Evolutionary conservation across 1,139 yeast species (phyloP).

Genomic region (Candida dubliniensis): DNA sequence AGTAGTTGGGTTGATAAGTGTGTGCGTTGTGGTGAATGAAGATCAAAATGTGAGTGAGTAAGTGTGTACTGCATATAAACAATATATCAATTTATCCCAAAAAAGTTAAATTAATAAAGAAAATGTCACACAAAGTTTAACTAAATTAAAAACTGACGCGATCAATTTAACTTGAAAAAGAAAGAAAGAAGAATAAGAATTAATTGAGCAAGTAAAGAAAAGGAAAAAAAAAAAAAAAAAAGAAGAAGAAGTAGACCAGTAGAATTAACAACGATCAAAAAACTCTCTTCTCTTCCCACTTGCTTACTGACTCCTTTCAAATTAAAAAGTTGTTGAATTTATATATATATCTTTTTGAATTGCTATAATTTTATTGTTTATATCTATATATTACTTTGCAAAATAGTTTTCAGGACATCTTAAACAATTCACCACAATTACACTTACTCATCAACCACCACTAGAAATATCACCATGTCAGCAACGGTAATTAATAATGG

Average conservation of each 20-base stretch:
- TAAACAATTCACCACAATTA: no score
- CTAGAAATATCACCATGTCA: neutral
- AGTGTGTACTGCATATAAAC: no score
- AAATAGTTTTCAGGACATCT: no score
- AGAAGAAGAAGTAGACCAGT: no score
- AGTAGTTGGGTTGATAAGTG: no score
- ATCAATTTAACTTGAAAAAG: neutral
- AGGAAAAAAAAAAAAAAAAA: neutral
- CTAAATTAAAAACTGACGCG: constrained; percentile 3
- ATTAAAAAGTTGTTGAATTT: neutral
- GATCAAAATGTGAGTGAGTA: no score
- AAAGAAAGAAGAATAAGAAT: neutral
- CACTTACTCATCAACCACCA: neutral
- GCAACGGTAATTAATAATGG: constrained; percentile 5
- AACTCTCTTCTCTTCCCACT: neutral
- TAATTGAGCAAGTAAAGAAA: neutral
- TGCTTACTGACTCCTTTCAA: neutral
- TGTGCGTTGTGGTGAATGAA: no score
- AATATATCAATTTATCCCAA: no score
- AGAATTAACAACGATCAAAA: no score
- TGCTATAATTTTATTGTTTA: no score
- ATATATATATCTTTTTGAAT: no score
- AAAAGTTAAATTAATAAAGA: neutral
- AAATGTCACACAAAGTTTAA: constrained; percentile 1
- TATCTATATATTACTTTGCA: no score